These are phyloP conservation scores for Cystobasidiaceae sp. DNA, from an alignment of 1,284 basidiomycete species.

Conservation along the genomic window DNA sequence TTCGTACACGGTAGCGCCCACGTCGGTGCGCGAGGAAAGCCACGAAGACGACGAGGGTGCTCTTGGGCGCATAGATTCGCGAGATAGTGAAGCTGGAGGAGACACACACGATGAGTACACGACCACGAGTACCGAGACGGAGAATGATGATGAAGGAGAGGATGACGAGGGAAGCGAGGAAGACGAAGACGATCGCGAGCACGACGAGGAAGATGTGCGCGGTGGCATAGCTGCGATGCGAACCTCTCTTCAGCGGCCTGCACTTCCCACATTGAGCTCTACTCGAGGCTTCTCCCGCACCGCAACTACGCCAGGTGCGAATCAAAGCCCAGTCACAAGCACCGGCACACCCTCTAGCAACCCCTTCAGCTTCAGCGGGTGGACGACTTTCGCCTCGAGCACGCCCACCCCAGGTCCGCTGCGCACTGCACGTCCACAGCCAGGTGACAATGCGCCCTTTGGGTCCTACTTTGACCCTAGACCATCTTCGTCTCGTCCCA, in stretches of 20 bases:
- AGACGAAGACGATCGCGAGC: constrained; percentile 14
- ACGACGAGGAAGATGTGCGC: constrained; percentile 21
- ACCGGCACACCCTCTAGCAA: neutral
- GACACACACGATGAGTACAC: too few species aligned
- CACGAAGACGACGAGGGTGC: neutral
- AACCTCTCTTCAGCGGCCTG: constrained; percentile 5
- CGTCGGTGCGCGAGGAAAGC: neutral
- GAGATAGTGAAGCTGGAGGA: constrained; percentile 2
- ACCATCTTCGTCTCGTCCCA: constrained; percentile 6
- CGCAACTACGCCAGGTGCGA: constrained; percentile 7
- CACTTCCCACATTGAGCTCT: constrained; percentile 23
- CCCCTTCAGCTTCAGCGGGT: constrained; percentile 22
- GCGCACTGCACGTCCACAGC: constrained; percentile 29
- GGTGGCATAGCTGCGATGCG: constrained; percentile 20
- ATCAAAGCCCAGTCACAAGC: neutral
- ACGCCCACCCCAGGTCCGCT: constrained; percentile 38
- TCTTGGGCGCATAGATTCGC: too few species aligned
- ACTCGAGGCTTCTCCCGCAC: constrained; percentile 9
- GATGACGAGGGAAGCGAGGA: constrained; percentile 19
- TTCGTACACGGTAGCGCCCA: constrained; percentile 13
- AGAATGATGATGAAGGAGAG: constrained; percentile 22
- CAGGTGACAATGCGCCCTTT: constrained; percentile 5
- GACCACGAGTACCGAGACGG: constrained; percentile 25
- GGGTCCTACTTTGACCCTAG: constrained; percentile 40
- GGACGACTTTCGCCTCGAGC: constrained; percentile 37